Evolutionary conservation across 1,284 basidiomycete species (phyloP), one percentile per base, ranked within the genome.

Genomic region (Malassezia globosa): DNA sequence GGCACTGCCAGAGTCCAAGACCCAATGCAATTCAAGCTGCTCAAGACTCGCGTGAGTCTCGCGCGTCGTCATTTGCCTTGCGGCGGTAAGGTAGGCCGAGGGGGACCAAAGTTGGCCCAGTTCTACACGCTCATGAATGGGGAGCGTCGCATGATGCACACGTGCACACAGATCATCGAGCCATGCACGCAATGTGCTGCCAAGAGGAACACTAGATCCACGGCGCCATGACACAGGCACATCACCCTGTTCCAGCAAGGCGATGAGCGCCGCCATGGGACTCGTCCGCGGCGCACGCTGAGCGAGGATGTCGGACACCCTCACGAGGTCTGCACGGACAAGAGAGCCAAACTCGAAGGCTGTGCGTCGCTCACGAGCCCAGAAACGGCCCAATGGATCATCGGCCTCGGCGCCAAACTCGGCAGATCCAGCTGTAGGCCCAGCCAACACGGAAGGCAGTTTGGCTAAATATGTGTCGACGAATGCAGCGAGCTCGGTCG

Each of bases 1-100:
- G 2, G 74, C 79, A 34, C 83, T 80, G 7, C 72, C 70, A 65
- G 84, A 56, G 80, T n/a, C 85, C 79, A 88, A 88, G 92, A 45
- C 81, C 44, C 69, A 46, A 6, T 53, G 54, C 19, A 66, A 47
- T n/a, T 47, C 24, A 8, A 71, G 51, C 37, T 65, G 60, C 47
- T 71, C 68, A 11, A 71, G 42, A 19, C 60, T 62, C 11, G 58
- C 48, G 11, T 49, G 40, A 23, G 48, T 57, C 3, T 48, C 54
- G 23, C 63, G 61, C 3, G 68, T 62, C 2, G 64, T 60, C 6
- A 56, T 61, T 46, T 72, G 69, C 31, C 69, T 40, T 36, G 67
- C 66, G 25, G 69, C 69, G 1, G 67, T 72, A 18, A 72, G 56
- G 37, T 64, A 72, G 2, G 69, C 69, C 4, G 62, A 58, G 1